phyloP scores from a whole-genome alignment of 331 rosid genomes.

The Erythrophleum ivorense region DNA sequence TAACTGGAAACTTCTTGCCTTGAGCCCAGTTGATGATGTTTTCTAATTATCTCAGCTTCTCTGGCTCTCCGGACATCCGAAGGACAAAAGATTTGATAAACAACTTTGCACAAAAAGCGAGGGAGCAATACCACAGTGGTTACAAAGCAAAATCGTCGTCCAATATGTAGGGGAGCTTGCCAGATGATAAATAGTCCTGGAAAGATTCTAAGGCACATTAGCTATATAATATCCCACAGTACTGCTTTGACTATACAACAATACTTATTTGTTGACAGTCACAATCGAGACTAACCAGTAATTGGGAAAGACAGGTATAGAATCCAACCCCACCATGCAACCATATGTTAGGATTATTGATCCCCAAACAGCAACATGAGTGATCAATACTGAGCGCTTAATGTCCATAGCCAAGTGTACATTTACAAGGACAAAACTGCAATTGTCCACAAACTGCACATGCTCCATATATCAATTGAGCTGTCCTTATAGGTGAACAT shows the following conservation, averaged over 20 bases:
- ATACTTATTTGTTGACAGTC: slow-evolving; percentile 6
- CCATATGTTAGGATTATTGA: slow-evolving; percentile 83
- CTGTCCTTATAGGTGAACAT: slow-evolving; percentile 80
- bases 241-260: slow-evolving; percentile 13
- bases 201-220: slow-evolving; percentile 41
- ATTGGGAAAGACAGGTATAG: slow-evolving; percentile 80
- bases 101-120: slow-evolving; percentile 75
- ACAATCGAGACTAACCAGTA: slow-evolving; percentile 72
- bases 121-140: slow-evolving; percentile 81
- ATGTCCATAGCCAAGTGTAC: slow-evolving; percentile 94
- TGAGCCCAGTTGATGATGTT: slow-evolving; percentile 43
- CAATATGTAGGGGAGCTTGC: slow-evolving; percentile 81
- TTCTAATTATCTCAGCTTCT: slow-evolving; percentile 66
- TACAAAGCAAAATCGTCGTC: slow-evolving; percentile 79
- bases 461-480: slow-evolving; percentile 88
- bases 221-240: slow-evolving; percentile 19
- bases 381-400: slow-evolving; percentile 75
- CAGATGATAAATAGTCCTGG: slow-evolving; percentile 83
- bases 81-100: slow-evolving; percentile 77
- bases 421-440: slow-evolving; percentile 90
- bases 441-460: slow-evolving; percentile 97
- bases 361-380: slow-evolving; percentile 94
- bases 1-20: slow-evolving; percentile 65
- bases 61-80: slow-evolving; percentile 89
- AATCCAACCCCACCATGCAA: slow-evolving; percentile 87